A percentile compares a stretch with the other conserved stretches of the same genome.
These are phyloP conservation scores for Gaeumannomyces tritici DNA, from an alignment of 2,329 filamentous ascomycete genomes.

Conservation along the genomic window DNA sequence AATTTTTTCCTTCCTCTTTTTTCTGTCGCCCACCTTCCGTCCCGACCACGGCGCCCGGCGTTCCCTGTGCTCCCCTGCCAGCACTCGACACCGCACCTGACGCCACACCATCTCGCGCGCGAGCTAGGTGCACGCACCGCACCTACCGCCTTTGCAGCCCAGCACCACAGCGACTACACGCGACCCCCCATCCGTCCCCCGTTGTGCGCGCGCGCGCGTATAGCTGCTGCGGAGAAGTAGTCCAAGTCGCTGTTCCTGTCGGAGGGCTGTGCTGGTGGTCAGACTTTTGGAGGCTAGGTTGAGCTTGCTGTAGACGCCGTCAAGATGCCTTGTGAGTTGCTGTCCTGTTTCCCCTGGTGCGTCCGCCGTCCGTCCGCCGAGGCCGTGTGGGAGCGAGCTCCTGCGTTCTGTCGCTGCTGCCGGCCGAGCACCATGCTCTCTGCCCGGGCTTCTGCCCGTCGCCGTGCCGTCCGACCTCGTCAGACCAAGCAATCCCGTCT, in stretches of 20 bases:
- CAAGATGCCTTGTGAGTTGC: constrained; percentile 3
- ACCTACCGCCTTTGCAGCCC: too few species aligned
- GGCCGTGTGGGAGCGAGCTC: not conserved
- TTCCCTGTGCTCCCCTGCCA: not conserved
- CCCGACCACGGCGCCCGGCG: not conserved
- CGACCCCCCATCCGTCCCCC: not conserved
- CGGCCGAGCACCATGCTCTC: not conserved
- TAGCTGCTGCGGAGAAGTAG: not conserved
- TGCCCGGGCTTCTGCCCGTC: not conserved
- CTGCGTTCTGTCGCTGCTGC: not conserved
- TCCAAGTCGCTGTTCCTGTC: not conserved
- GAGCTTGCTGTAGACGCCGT: not conserved
- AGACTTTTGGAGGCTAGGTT: not conserved
- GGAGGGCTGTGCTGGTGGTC: not conserved
- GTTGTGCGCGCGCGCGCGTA: not conserved
- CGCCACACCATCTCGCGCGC: not conserved
- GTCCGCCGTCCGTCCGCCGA: not conserved
- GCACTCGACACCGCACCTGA: not conserved
- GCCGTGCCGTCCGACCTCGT: not conserved
- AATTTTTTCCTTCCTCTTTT: not conserved
- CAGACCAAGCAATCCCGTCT: not conserved
- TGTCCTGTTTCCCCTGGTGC: not conserved
- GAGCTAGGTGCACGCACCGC: too few species aligned
- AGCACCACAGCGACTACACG: not conserved
- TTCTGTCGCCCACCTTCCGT: not conserved